These are phyloP conservation scores for Myxozyma sirexii DNA, from an alignment of 805 yeast species.

Conservation along the genomic window DNA sequence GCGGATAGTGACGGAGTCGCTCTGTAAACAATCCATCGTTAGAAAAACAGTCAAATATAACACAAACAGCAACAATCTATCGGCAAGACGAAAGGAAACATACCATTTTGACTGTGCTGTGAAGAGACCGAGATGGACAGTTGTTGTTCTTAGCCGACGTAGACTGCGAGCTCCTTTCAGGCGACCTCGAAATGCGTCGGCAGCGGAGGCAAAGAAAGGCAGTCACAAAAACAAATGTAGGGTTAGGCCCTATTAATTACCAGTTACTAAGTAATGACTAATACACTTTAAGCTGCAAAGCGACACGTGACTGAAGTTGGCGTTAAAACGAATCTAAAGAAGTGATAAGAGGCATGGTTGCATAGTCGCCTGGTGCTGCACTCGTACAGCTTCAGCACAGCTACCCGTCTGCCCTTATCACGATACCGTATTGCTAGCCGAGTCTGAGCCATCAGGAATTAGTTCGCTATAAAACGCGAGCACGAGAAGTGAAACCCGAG, in stretches of 20 bases:
- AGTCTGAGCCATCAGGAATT: too few relatives aligned
- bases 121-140: slow-evolving; percentile 6
- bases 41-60: neutral
- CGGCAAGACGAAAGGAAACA: slow-evolving; percentile 3
- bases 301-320: neutral
- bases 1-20: slow-evolving; percentile 98
- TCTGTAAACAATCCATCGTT: slow-evolving; percentile 13
- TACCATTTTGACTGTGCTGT: slow-evolving; percentile 22
- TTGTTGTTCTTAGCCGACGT: slow-evolving; percentile 8
- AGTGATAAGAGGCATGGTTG: too few relatives aligned
- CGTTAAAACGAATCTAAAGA: too few relatives aligned
- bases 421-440: too few relatives aligned
- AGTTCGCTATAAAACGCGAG: too few relatives aligned
- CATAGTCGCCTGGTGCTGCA: too few relatives aligned
- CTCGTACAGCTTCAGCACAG: too few relatives aligned
- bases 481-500: slow-evolving; percentile 1
- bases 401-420: too few relatives aligned
- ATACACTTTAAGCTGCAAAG: too few relatives aligned
- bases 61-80: neutral
- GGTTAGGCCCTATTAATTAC: neutral
- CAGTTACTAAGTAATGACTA: too few relatives aligned
- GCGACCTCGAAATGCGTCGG: slow-evolving; percentile 3
- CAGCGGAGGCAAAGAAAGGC: neutral
- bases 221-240: neutral
- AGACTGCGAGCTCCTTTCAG: neutral